Percentiles rank a stretch among this genome's conserved stretches.
These are phyloP conservation scores for Oenanthe sinensis DNA, from an alignment of 129 eudicot genomes.

Conservation along the genomic window DNA sequence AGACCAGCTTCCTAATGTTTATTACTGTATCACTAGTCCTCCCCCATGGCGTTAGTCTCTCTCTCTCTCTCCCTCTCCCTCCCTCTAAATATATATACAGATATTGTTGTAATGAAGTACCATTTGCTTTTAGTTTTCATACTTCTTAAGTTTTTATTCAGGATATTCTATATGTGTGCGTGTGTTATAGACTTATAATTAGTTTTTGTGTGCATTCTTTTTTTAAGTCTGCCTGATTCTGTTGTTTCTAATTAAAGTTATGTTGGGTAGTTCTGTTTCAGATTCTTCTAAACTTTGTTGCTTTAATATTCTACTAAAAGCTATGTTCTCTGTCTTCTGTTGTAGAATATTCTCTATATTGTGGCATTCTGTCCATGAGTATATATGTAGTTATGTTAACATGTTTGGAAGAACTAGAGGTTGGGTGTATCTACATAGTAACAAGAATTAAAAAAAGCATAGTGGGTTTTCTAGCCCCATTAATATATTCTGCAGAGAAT, in stretches of 20 bases:
- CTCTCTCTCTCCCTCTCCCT: background rate
- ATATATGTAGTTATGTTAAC: background rate
- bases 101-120: background rate
- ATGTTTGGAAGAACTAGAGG: background rate
- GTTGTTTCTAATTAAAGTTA: slow-evolving; percentile 1
- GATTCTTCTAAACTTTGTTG: slow-evolving; percentile 16
- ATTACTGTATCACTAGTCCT: slow-evolving; percentile 87
- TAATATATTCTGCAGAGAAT: background rate
- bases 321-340: background rate
- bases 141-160: background rate
- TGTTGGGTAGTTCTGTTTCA: slow-evolving; percentile 13
- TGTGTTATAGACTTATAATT: background rate
- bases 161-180: slow-evolving; percentile 5
- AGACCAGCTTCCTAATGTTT: slow-evolving; percentile 83
- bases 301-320: slow-evolving; percentile 6
- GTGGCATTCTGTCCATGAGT: background rate
- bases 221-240: slow-evolving; percentile 15
- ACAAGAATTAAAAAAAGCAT: background rate
- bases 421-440: background rate
- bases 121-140: no score
- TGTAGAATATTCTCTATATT: background rate
- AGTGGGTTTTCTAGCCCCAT: background rate
- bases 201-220: slow-evolving; percentile 2
- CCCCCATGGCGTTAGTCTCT: slow-evolving; percentile 90
- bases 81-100: background rate